Conservation (phyloP, 805 yeast species). For the Monosporozyma solicola region DNA sequence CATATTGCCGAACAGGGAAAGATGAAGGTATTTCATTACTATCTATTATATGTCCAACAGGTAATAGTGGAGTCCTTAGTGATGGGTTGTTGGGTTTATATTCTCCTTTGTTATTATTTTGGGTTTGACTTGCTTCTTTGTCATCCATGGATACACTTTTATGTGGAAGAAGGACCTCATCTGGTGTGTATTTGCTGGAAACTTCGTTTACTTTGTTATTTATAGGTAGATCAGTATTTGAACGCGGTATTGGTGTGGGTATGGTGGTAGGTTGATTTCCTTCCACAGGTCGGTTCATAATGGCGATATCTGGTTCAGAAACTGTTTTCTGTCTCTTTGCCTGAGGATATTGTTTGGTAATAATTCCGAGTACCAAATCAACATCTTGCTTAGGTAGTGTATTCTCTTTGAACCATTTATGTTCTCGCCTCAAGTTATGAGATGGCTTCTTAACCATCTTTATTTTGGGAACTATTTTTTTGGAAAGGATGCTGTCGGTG, state of each 20-base stretch:
- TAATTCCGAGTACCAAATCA: slow-evolving; percentile 10
- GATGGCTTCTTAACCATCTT: slow-evolving; percentile 28
- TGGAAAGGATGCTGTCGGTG: not conserved
- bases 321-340: not conserved
- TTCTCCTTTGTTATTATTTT: not conserved
- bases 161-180: not conserved
- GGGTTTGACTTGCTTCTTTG: not conserved
- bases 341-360: slow-evolving; percentile 9
- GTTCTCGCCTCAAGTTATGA: slow-evolving; percentile 27
- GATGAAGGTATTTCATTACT: not conserved
- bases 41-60: not conserved
- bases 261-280: not conserved
- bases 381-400: slow-evolving; percentile 12
- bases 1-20: not conserved
- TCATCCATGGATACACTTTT: not conserved
- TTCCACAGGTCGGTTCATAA: not conserved
- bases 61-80: not conserved
- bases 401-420: slow-evolving; percentile 26
- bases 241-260: not conserved
- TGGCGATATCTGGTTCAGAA: not conserved
- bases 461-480: not conserved
- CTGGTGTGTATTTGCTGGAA: not conserved
- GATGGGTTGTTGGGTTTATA: not conserved
- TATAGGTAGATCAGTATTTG: not conserved
- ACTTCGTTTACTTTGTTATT: not conserved